Conservation (phyloP, 1,284 basidiomycete genomes). For the Marasmius tenuissimus region DNA sequence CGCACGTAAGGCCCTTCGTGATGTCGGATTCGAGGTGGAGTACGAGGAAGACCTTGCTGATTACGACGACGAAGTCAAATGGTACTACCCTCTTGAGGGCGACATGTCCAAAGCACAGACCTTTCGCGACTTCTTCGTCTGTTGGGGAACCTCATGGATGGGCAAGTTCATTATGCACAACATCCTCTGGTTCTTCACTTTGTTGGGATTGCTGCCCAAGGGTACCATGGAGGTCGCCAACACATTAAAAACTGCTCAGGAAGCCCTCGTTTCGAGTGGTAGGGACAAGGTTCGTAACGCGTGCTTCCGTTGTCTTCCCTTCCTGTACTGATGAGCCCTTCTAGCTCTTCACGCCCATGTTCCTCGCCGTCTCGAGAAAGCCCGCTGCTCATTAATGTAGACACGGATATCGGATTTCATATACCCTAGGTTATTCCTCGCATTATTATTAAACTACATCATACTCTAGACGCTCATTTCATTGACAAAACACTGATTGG, state of each 20-base stretch:
- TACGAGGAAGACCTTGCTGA: slow-evolving; percentile 96
- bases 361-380: slow-evolving; percentile 68
- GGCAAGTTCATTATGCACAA: slow-evolving; percentile 88
- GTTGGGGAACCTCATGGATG: slow-evolving; percentile 88
- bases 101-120: slow-evolving; percentile 93
- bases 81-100: slow-evolving; percentile 98
- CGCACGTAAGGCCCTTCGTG: slow-evolving; percentile 78
- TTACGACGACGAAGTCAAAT: slow-evolving; percentile 78
- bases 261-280: slow-evolving; percentile 83
- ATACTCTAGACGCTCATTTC: background rate
- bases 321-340: slow-evolving; percentile 11
- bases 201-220: slow-evolving; percentile 83
- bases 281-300: slow-evolving; percentile 71
- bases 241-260: slow-evolving; percentile 81
- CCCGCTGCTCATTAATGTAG: slow-evolving; percentile 36
- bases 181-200: slow-evolving; percentile 78
- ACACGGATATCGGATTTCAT: slow-evolving; percentile 9
- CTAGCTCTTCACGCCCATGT: slow-evolving; percentile 84
- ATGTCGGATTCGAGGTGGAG: slow-evolving; percentile 87
- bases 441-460: background rate
- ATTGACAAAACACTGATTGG: background rate
- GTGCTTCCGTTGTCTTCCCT: slow-evolving; percentile 6
- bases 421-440: background rate
- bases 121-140: slow-evolving; percentile 86
- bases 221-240: slow-evolving; percentile 93